These are phyloP conservation scores for Amanita thiersii DNA, from an alignment of 768 basidiomycete species.

Conservation along the genomic window DNA sequence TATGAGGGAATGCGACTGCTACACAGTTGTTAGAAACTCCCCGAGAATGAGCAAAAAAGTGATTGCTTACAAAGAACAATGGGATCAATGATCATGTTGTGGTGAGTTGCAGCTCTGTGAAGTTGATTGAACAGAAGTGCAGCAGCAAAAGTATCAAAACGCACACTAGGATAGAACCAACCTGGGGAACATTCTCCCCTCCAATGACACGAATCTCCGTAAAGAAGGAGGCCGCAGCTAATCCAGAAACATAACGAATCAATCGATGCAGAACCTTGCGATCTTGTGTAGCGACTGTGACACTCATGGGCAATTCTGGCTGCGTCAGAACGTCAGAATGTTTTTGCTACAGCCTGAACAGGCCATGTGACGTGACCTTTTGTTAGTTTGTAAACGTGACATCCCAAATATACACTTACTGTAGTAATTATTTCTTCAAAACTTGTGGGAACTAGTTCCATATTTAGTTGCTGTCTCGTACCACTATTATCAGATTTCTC, in stretches of 20 bases:
- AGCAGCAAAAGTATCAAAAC: constrained; percentile 23
- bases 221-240: constrained; percentile 84
- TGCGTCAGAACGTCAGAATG: no score
- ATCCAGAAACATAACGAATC: constrained; percentile 61
- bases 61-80: constrained; percentile 55
- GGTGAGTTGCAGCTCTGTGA: constrained; percentile 73
- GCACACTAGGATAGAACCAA: constrained; percentile 92
- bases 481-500: no score
- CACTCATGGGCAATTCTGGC: no score
- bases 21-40: constrained; percentile 8
- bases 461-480: no score
- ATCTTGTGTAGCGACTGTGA: no score
- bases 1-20: constrained; percentile 81
- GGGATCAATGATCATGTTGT: constrained; percentile 95
- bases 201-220: constrained; percentile 81
- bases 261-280: constrained; percentile 48
- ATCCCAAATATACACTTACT: no score
- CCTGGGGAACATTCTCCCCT: constrained; percentile 77
- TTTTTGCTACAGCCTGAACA: no score
- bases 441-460: no score
- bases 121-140: constrained; percentile 17
- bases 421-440: no score
- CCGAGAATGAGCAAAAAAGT: constrained; percentile 14
- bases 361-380: no score
- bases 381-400: no score